Evolutionary conservation across 73 alveolate genomes (phyloP).

Genomic region (Paramecium sonneborni): DNA sequence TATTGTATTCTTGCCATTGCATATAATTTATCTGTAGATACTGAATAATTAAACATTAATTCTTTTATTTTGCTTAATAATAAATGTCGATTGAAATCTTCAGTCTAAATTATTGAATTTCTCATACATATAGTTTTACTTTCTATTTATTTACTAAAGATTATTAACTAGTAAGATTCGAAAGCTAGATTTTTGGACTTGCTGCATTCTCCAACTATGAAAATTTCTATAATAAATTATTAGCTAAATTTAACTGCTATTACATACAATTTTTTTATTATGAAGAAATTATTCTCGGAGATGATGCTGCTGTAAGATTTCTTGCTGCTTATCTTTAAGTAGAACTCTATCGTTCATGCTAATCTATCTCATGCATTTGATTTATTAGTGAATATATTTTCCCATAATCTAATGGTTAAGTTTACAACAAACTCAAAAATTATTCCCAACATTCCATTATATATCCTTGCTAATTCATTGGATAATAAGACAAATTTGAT

Average conservation of each 20-base stretch:
- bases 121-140: not conserved
- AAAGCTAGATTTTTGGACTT: not conserved
- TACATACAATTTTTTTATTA: not conserved
- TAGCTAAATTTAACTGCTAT: not conserved
- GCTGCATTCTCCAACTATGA: not conserved
- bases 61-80: constrained; percentile 2
- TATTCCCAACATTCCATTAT: not conserved
- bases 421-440: not conserved
- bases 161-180: constrained; percentile 7
- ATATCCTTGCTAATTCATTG: not conserved
- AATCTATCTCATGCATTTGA: not conserved
- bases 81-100: constrained; percentile 10
- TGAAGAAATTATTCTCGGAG: constrained; percentile 1
- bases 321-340: not conserved
- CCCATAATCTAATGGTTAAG: constrained; percentile 9
- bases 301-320: constrained; percentile 9
- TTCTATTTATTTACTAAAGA: not conserved
- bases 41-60: not conserved
- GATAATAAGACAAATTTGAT: not conserved
- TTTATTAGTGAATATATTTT: constrained; percentile 1
- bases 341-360: not conserved
- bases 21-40: constrained; percentile 17
- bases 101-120: not conserved
- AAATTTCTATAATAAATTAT: not conserved
- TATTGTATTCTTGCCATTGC: constrained; percentile 9